Evolutionary conservation across 2,329 filamentous ascomycete species (phyloP).

Genomic region (Trichophaea hybrida): DNA sequence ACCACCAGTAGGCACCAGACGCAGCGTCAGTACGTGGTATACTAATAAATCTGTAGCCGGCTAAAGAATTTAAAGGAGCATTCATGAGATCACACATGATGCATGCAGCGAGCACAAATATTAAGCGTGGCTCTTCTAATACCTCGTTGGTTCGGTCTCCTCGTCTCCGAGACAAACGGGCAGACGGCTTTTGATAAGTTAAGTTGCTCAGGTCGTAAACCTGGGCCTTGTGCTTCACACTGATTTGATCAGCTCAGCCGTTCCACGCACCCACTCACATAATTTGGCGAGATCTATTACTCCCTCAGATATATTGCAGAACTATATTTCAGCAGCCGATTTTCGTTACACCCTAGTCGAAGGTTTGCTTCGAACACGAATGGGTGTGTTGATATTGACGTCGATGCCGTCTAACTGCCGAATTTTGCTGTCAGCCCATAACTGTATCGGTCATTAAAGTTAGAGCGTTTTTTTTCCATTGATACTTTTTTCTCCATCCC

Average conservation of each 20-base stretch:
- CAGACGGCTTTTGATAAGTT: neutral
- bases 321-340: neutral
- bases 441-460: too few species aligned
- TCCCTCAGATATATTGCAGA: neutral
- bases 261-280: neutral
- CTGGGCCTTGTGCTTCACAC: too few species aligned
- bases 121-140: too few species aligned
- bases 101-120: neutral
- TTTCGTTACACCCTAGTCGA: neutral
- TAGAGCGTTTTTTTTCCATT: too few species aligned
- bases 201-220: too few species aligned
- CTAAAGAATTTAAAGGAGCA: neutral
- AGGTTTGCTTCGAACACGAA: neutral
- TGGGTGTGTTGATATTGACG: neutral
- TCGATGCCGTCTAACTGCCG: neutral
- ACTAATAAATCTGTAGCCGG: neutral
- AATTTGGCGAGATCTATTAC: neutral
- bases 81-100: neutral
- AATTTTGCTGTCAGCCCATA: neutral
- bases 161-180: neutral
- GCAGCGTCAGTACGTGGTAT: neutral
- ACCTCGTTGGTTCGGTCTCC: neutral
- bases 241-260: neutral
- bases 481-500: too few species aligned
- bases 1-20: neutral